Conservation (phyloP, 805 yeast species). For the Sugiyamaella floridensis region DNA sequence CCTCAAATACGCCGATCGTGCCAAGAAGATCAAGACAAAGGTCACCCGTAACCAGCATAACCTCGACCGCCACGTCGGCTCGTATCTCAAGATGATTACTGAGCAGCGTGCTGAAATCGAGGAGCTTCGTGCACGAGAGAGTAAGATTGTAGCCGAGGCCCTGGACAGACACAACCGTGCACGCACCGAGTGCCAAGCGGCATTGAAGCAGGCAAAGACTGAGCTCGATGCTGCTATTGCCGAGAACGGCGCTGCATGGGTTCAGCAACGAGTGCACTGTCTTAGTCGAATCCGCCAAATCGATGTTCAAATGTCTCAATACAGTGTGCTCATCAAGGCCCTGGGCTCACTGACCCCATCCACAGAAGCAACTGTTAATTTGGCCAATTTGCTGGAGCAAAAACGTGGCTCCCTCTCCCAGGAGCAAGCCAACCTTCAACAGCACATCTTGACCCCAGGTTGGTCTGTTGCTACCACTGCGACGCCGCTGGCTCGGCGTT, state of each 20-base stretch:
- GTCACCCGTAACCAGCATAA: conserved; percentile 65
- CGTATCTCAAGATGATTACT: conserved; percentile 75
- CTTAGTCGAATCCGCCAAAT: conserved; percentile 1
- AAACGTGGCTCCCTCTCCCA: background rate
- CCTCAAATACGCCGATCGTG: conserved; percentile 83
- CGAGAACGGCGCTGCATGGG: background rate
- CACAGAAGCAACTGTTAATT: background rate
- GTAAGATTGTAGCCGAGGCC: conserved; percentile 13
- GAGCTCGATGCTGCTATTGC: background rate
- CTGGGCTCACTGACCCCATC: background rate
- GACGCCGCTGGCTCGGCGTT: conserved; percentile 10
- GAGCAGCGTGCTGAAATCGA: conserved; percentile 72
- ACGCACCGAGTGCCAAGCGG: conserved; percentile 8
- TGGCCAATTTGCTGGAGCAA: background rate
- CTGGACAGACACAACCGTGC: conserved; percentile 8
- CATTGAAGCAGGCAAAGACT: conserved; percentile 16
- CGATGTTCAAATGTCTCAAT: conserved; percentile 1
- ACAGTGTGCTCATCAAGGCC: conserved; percentile 1
- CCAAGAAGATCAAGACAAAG: conserved; percentile 83
- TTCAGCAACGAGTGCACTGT: background rate
- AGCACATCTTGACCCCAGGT: background rate
- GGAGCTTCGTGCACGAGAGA: conserved; percentile 46
- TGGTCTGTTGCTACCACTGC: background rate
- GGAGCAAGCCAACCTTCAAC: conserved; percentile 10
- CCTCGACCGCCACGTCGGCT: conserved; percentile 75